Evolutionary conservation across 2,329 filamentous ascomycete genomes (phyloP), one percentile per base, ranked within the genome.

Genomic region (Torrubiella hemipterigena): DNA sequence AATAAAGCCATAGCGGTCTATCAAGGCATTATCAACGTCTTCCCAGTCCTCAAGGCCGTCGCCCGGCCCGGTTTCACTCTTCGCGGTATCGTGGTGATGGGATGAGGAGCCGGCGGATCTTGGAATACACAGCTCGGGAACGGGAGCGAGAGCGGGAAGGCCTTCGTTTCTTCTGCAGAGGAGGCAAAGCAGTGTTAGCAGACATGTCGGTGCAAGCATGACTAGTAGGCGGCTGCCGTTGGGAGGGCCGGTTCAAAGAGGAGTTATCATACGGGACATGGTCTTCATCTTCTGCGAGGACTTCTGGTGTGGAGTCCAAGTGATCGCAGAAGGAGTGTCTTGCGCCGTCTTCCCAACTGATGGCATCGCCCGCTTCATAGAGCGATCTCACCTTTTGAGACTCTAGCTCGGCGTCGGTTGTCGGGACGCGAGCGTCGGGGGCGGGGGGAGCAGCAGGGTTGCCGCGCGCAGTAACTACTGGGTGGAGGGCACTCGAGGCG

Each of bases 1-100:
- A 44, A 81, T 81, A 54, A 81, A 81, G 37, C 76, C 76, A 46
- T 79, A 81, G 46, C 76, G 67, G 54, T 81, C 76, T 38, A 81
- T 69, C 47, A 74, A 67, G 30, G 58, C 61, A 19, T 65, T 70
- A 32, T 73, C 58, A 3, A 81, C 56, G 41, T 79, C 70, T 43
- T 78, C 69, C 74, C 73, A 80, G 44, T 81, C 74, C 47, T 81
- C 76, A 14, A 77, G 57, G 12, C 72, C 70, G 28, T 72, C 69
- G 11, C 69, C 69, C 24, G 67, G 52, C 44, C 73, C 66, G 37
- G 61, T 59, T 29, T 55, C 54, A 43, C 49, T 47, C 37, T 54
- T 48, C 31, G 45, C 21, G 28, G 42, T 44, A 31, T 62, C 61
- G 52, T 46, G 63, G 56, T 41, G 52, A 41, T 51, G 57, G 38